Evolutionary conservation across 1,284 basidiomycete genomes (phyloP).

Genomic region (Tilletia setariae): DNA sequence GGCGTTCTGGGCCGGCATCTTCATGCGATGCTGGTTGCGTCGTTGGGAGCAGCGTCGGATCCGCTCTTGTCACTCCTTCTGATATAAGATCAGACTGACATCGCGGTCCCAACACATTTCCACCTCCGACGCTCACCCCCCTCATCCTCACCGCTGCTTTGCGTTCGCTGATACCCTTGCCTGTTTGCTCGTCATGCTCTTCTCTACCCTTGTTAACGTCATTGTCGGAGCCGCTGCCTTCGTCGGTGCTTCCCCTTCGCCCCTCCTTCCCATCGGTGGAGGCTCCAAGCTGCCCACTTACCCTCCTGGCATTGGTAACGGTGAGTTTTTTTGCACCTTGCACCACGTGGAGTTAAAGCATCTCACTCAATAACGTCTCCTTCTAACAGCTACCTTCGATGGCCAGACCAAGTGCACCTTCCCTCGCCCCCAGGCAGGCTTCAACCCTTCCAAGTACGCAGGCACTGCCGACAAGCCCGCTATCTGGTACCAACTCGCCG

Average conservation of each 20-base stretch:
- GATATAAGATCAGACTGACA: no score
- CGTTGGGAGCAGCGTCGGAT: no score
- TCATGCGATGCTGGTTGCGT: no score
- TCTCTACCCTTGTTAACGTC: neutral
- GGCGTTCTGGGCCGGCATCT: no score
- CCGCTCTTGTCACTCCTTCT: no score
- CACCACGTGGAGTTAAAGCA: no score
- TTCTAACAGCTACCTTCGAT: constrained; percentile 4
- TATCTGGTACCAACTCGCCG: constrained; percentile 11
- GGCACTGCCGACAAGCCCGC: constrained; percentile 3
- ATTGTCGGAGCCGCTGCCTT: neutral
- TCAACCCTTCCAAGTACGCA: constrained; percentile 13
- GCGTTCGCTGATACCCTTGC: neutral
- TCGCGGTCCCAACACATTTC: neutral
- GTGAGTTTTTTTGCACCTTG: neutral
- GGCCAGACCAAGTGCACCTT: constrained; percentile 16
- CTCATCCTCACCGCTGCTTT: neutral
- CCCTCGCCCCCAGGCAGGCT: neutral
- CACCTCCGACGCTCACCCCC: neutral
- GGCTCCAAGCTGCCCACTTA: constrained; percentile 7
- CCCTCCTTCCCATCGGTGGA: neutral
- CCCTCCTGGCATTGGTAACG: constrained; percentile 7
- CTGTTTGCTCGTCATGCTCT: neutral
- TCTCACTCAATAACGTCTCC: neutral
- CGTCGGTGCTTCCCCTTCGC: neutral